phyloP scores from a whole-genome alignment of 805 yeast species.

The Torulaspora franciscae region DNA sequence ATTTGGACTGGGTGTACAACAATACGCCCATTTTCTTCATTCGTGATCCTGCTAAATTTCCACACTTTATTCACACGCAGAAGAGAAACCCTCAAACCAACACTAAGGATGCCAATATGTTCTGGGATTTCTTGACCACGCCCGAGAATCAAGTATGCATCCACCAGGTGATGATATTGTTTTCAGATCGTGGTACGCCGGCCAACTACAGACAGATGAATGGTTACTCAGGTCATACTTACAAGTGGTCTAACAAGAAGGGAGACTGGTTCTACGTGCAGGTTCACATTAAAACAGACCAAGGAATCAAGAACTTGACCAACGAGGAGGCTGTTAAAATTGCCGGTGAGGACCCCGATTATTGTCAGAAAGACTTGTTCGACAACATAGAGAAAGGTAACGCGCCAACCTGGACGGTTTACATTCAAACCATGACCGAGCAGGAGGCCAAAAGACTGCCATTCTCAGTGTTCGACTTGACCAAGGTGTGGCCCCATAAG shows the following conservation, averaged over 20 bases:
- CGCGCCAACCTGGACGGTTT: slow-evolving; percentile 78
- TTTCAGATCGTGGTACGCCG: slow-evolving; percentile 65
- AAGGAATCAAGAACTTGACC: slow-evolving; percentile 48
- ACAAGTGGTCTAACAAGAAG: slow-evolving; percentile 52
- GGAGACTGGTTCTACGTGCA: slow-evolving; percentile 55
- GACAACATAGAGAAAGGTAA: slow-evolving; percentile 74
- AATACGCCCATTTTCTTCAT: slow-evolving; percentile 66
- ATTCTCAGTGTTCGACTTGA: slow-evolving; percentile 82
- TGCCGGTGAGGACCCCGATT: slow-evolving; percentile 78
- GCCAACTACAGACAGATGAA: slow-evolving; percentile 51
- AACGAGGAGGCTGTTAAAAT: slow-evolving; percentile 64
- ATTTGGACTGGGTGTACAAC: slow-evolving; percentile 67
- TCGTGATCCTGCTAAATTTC: slow-evolving; percentile 61
- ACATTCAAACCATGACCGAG: slow-evolving; percentile 80
- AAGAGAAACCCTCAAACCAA: slow-evolving; percentile 68
- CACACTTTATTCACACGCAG: slow-evolving; percentile 63
- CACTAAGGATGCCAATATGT: slow-evolving; percentile 73
- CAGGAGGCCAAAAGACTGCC: slow-evolving; percentile 70
- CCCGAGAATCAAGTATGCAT: slow-evolving; percentile 64
- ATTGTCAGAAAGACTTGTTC: slow-evolving; percentile 74
- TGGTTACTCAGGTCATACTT: slow-evolving; percentile 65
- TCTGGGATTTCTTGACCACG: slow-evolving; percentile 73
- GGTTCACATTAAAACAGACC: slow-evolving; percentile 50
- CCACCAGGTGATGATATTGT: slow-evolving; percentile 60
- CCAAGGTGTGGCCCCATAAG: slow-evolving; percentile 88